Percentiles rank a stretch among this genome's conserved stretches.
Evolutionary conservation across 306 rosid genomes (phyloP).

Genomic region (Fagus crenata): DNA sequence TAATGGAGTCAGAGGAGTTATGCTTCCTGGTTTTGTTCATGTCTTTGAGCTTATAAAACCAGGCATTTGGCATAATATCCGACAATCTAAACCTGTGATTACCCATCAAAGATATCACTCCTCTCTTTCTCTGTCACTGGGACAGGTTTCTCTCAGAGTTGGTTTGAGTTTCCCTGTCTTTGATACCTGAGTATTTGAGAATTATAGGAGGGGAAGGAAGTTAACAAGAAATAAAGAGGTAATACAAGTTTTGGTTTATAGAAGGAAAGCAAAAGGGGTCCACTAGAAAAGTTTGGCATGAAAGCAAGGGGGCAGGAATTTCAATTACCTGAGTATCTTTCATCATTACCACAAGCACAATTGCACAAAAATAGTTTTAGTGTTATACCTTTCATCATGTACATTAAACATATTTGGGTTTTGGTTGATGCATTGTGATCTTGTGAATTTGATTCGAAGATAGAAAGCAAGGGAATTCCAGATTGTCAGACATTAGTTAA

Average conservation of each 20-base stretch:
- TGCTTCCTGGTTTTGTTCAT: slow-evolving; percentile 60
- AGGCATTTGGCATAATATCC: slow-evolving; percentile 79
- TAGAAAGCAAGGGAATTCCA: background rate
- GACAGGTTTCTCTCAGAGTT: slow-evolving; percentile 22
- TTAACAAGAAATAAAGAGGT: slow-evolving; percentile 15
- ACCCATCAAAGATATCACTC: slow-evolving; percentile 53
- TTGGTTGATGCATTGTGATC: slow-evolving; percentile 5
- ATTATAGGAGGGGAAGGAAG: slow-evolving; percentile 25
- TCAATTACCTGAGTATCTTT: slow-evolving; percentile 45
- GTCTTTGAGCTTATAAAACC: slow-evolving; percentile 85
- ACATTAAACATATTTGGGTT: background rate
- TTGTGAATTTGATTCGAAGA: background rate
- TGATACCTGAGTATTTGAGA: slow-evolving; percentile 24
- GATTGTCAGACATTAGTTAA: background rate
- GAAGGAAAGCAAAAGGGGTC: slow-evolving; percentile 18
- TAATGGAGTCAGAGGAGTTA: slow-evolving; percentile 37
- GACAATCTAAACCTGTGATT: slow-evolving; percentile 69
- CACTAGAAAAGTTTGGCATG: slow-evolving; percentile 36
- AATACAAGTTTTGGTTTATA: slow-evolving; percentile 27
- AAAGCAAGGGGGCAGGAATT: slow-evolving; percentile 48
- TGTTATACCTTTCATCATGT: background rate
- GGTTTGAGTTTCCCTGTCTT: slow-evolving; percentile 25
- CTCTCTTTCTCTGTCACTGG: slow-evolving; percentile 10
- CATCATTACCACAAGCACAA: slow-evolving; percentile 37
- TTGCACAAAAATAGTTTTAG: background rate